Conservation (phyloP, 306 rosid genomes). For the Herpetospermum pedunculosum region DNA sequence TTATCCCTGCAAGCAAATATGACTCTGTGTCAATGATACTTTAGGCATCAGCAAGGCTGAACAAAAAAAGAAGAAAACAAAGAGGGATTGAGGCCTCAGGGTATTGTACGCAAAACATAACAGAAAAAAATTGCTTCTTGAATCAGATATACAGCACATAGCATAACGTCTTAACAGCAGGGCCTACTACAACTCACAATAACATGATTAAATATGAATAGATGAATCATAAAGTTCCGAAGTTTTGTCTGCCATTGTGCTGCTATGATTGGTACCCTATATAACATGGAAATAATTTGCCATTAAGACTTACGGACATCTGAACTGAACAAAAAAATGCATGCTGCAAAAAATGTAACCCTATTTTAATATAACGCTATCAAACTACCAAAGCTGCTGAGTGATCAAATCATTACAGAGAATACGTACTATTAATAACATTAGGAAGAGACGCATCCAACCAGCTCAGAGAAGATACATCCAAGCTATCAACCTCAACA, state of each 20-base stretch:
- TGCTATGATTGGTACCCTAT: neutral
- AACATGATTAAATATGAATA: neutral
- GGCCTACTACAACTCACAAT: neutral
- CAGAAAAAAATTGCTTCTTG: neutral
- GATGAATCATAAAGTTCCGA: neutral
- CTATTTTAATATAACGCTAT: neutral
- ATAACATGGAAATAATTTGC: neutral
- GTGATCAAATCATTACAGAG: slow-evolving; percentile 11
- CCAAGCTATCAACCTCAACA: slow-evolving; percentile 29
- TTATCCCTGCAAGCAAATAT: slow-evolving; percentile 43
- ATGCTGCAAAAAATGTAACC: neutral
- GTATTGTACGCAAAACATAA: neutral
- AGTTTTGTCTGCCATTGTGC: neutral
- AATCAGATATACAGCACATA: neutral
- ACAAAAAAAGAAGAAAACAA: neutral
- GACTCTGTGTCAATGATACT: neutral
- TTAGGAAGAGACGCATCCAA: slow-evolving; percentile 60
- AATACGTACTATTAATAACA: slow-evolving; percentile 62
- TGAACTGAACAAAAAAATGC: neutral
- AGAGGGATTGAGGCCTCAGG: neutral
- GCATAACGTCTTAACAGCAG: neutral
- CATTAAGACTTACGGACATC: neutral
- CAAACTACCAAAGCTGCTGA: neutral
- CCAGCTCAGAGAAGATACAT: slow-evolving; percentile 67
- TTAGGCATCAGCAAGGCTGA: neutral